These are phyloP conservation scores for Eucalyptus cloeziana DNA, from an alignment of 345 rosid genomes.

Conservation along the genomic window DNA sequence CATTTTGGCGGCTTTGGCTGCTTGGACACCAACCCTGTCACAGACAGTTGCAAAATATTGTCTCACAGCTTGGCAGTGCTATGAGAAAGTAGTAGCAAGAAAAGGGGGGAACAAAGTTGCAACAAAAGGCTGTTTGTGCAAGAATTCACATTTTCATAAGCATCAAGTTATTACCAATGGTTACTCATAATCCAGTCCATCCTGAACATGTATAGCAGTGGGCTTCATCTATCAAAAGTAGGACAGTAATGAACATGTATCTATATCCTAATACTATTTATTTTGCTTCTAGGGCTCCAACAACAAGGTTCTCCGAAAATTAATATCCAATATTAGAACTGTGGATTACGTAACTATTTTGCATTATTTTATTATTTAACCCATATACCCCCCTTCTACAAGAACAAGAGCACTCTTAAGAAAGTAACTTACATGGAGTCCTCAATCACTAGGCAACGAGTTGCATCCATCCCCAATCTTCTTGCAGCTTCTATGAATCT, in stretches of 20 bases:
- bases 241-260: neutral
- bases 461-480: conserved; percentile 19
- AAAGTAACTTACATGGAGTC: conserved; percentile 29
- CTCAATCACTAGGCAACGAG: conserved; percentile 24
- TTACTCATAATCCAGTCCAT: neutral
- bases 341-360: neutral
- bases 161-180: neutral
- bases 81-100: neutral
- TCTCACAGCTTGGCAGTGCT: neutral
- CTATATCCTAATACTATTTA: neutral
- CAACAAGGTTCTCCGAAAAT: neutral
- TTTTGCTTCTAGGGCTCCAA: neutral
- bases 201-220: neutral
- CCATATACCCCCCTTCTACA: neutral
- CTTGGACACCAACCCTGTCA: conserved; percentile 29
- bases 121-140: neutral
- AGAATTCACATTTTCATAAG: neutral
- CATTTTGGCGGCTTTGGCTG: conserved; percentile 32
- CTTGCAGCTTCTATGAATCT: conserved; percentile 33
- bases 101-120: neutral
- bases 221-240: neutral
- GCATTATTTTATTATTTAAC: neutral
- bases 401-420: neutral
- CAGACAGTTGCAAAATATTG: neutral
- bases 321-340: neutral